phyloP scores from a whole-genome alignment of 73 alveolate genomes.

The Halteria grandinella region DNA sequence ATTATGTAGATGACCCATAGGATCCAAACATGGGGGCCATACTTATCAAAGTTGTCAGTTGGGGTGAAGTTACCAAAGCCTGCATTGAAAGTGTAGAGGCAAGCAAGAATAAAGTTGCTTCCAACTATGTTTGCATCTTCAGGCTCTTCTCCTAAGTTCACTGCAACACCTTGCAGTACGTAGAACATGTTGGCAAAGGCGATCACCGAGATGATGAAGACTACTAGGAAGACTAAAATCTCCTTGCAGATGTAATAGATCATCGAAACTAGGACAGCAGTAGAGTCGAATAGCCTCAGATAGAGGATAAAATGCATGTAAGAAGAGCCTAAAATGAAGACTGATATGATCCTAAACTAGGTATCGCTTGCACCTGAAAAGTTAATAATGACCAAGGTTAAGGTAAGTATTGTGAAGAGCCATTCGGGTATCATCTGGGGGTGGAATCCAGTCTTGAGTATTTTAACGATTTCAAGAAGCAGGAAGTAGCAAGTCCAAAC shows the following conservation, averaged over 20 bases:
- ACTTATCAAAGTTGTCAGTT: neutral
- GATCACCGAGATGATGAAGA: constrained; percentile 1
- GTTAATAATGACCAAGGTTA: neutral
- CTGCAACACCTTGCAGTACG: constrained; percentile 6
- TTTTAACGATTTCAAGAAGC: neutral
- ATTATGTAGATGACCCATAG: constrained; percentile 20
- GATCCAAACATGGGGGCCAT: constrained; percentile 1
- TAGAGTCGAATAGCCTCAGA: constrained; percentile 32
- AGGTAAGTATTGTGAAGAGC: neutral
- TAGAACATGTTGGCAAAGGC: constrained; percentile 37
- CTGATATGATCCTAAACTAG: neutral
- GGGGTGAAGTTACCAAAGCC: constrained; percentile 29
- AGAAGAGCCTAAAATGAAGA: neutral
- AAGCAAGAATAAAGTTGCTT: constrained; percentile 16
- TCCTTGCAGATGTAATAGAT: constrained; percentile 25
- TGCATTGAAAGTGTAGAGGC: constrained; percentile 5
- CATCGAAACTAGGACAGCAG: constrained; percentile 43
- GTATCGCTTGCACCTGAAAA: neutral
- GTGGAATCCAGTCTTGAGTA: neutral
- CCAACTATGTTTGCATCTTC: constrained; percentile 10
- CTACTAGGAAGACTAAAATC: constrained; percentile 11
- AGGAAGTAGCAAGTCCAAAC: no score
- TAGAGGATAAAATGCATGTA: neutral
- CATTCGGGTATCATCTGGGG: neutral
- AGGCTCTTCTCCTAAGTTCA: neutral